Evolutionary conservation across 371 early-diverging fungal species (phyloP).

Genomic region (Ecytonucleospora hepatopenaei): DNA sequence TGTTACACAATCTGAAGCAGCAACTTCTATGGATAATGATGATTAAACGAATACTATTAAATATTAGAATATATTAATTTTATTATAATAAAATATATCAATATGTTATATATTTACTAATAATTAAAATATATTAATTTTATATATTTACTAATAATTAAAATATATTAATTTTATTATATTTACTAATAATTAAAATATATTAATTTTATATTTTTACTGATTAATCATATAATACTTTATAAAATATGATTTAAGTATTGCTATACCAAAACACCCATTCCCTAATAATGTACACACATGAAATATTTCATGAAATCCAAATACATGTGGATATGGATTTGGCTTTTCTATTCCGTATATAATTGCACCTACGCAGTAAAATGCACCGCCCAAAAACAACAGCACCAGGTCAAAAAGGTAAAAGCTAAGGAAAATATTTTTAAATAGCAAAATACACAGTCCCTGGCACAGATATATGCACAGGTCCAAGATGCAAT

Average conservation of each 20-base stretch:
- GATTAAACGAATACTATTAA: too few relatives aligned
- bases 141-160: neutral
- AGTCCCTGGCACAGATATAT: slow-evolving; percentile 55
- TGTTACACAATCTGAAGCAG: too few relatives aligned
- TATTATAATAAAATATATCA: too few relatives aligned
- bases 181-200: neutral
- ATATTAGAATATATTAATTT: too few relatives aligned
- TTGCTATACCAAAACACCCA: slow-evolving; percentile 51
- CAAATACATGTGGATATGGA: slow-evolving; percentile 53
- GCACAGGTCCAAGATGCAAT: slow-evolving; percentile 46
- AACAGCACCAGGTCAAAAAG: slow-evolving; percentile 28
- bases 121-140: neutral
- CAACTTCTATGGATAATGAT: too few relatives aligned
- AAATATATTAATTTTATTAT: neutral
- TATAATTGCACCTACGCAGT: slow-evolving; percentile 54
- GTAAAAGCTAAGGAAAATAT: slow-evolving; percentile 14
- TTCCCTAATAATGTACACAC: slow-evolving; percentile 54
- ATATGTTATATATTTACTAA: neutral
- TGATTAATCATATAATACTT: too few relatives aligned
- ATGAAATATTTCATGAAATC: slow-evolving; percentile 58
- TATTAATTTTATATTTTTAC: too few relatives aligned
- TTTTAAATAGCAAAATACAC: slow-evolving; percentile 47
- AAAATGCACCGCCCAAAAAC: slow-evolving; percentile 49
- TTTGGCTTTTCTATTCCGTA: slow-evolving; percentile 54
- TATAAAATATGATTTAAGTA: slow-evolving; percentile 42